Evolutionary conservation across 2,329 filamentous ascomycete species (phyloP).

Genomic region (Cryphonectria naterciae): DNA sequence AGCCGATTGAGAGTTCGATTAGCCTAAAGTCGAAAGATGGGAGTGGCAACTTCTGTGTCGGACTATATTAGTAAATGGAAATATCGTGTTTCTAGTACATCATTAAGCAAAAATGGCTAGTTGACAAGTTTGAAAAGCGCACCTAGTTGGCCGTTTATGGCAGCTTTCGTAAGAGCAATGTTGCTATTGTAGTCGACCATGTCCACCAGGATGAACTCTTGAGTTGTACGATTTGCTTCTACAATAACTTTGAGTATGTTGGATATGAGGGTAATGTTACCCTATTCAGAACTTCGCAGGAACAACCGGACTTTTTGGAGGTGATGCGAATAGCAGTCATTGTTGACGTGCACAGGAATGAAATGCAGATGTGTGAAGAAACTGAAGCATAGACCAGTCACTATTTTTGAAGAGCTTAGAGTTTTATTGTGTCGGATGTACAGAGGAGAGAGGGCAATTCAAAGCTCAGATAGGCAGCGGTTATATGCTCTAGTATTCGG

Average conservation of each 20-base stretch:
- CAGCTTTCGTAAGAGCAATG: not conserved
- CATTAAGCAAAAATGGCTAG: too few relatives aligned
- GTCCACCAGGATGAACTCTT: not conserved
- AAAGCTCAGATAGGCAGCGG: too few relatives aligned
- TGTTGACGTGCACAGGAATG: not conserved
- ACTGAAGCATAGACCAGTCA: not conserved
- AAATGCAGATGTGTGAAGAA: not conserved
- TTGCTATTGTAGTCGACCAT: not conserved
- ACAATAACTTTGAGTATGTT: not conserved
- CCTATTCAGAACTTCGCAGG: not conserved
- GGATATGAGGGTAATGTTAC: not conserved
- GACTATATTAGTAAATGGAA: not conserved
- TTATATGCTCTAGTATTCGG: too few relatives aligned
- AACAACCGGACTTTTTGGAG: not conserved
- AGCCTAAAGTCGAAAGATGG: not conserved
- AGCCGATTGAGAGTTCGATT: not conserved
- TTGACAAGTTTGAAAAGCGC: not conserved
- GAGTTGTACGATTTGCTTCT: not conserved
- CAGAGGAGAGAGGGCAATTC: too few relatives aligned
- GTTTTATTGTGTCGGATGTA: too few relatives aligned
- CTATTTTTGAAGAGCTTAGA: not conserved
- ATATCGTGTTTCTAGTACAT: too few relatives aligned
- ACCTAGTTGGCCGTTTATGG: not conserved
- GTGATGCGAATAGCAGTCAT: not conserved
- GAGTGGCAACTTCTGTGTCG: not conserved